These are phyloP conservation scores for Coemansia sp. DNA, from an alignment of 192 early-diverging fungal species.

Conservation along the genomic window DNA sequence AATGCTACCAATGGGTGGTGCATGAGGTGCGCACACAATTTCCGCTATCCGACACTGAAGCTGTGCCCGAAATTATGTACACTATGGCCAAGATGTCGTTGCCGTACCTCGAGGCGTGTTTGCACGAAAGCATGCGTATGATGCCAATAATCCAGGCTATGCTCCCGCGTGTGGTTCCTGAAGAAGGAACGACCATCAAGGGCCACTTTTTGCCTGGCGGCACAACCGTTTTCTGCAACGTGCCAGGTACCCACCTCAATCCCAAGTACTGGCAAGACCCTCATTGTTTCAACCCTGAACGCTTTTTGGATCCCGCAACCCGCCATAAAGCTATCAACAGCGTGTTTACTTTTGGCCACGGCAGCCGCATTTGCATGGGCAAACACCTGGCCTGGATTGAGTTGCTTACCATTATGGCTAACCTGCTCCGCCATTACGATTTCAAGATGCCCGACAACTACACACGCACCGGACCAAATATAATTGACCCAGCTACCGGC, in stretches of 20 bases:
- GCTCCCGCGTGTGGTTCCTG: constrained; percentile 14
- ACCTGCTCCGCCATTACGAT: constrained; percentile 22
- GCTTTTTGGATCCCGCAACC: constrained; percentile 9
- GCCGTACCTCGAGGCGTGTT: constrained; percentile 30
- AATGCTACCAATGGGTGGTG: neutral
- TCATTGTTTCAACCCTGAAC: constrained; percentile 7
- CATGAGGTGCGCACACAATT: constrained; percentile 11
- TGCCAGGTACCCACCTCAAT: constrained; percentile 15
- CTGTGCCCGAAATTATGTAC: constrained; percentile 3
- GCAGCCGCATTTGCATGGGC: constrained; percentile 33
- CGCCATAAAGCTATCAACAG: constrained; percentile 6
- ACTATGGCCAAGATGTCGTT: neutral
- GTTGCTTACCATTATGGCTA: constrained; percentile 36
- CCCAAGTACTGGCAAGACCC: constrained; percentile 16
- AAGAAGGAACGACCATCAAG: neutral
- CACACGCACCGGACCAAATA: constrained; percentile 1
- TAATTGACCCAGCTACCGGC: constrained; percentile 6
- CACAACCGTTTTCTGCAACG: constrained; percentile 17
- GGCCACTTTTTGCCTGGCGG: constrained; percentile 27
- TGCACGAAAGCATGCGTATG: constrained; percentile 31
- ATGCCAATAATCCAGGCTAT: constrained; percentile 19
- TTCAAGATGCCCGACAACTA: constrained; percentile 9
- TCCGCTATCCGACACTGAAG: no score
- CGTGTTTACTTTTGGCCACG: constrained; percentile 36
- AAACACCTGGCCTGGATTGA: constrained; percentile 34